phyloP scores from a whole-genome alignment of 2,329 filamentous ascomycete genomes.

The Colletotrichum higginsianum region DNA sequence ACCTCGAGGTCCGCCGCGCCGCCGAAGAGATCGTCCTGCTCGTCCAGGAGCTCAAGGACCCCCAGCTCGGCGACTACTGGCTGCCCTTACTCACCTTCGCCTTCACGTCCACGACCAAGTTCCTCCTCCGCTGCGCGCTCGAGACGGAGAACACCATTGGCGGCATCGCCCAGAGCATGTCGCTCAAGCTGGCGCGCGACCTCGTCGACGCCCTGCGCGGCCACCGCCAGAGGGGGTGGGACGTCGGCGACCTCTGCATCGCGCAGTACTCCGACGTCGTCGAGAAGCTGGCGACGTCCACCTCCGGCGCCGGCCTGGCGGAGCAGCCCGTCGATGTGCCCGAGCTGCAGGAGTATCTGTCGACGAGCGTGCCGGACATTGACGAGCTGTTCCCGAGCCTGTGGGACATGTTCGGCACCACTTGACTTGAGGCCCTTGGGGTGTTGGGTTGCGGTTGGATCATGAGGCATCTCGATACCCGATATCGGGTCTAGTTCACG shows the following conservation, averaged over 20 bases:
- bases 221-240: conserved; percentile 61
- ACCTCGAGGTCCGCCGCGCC: conserved; percentile 59
- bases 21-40: conserved; percentile 66
- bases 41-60: conserved; percentile 59
- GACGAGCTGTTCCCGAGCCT: conserved; percentile 41
- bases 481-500: not conserved
- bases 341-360: conserved; percentile 37
- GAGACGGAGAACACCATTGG: conserved; percentile 57
- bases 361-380: conserved; percentile 35
- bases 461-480: not conserved
- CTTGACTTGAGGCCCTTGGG: not conserved
- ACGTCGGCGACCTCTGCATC: conserved; percentile 66
- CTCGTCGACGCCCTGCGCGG: conserved; percentile 56
- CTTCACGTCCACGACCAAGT: conserved; percentile 65
- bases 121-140: conserved; percentile 64
- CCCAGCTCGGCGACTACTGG: conserved; percentile 66
- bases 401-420: conserved; percentile 36
- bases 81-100: conserved; percentile 63
- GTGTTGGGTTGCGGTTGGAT: not conserved
- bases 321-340: conserved; percentile 37
- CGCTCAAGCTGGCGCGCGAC: conserved; percentile 59
- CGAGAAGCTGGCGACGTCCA: conserved; percentile 57
- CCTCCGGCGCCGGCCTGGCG: conserved; percentile 5
- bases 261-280: conserved; percentile 63
- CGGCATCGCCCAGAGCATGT: conserved; percentile 54